Evolutionary conservation across 2,329 filamentous ascomycete species (phyloP), one percentile per base, ranked within the genome.

Genomic region (Chaetomium olivaceum): DNA sequence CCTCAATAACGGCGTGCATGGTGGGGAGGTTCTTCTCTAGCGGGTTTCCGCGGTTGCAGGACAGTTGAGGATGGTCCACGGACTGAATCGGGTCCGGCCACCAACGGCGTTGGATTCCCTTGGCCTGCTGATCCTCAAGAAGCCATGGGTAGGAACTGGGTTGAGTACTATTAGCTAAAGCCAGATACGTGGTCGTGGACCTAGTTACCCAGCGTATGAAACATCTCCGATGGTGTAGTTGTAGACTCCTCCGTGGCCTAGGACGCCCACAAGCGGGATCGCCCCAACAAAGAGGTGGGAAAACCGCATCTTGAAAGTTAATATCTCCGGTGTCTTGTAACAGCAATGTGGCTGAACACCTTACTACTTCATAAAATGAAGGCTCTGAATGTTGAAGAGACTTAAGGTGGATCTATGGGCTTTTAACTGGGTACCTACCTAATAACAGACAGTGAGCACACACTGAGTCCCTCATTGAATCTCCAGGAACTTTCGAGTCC

Each of bases 21-120:
- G 29, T n/a, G 2, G 62, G 62, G 23, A 43, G 51, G 4, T 23
- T 33, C 14, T 23, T 29, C 4, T 48, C 46, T 2, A 64, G 62
- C 1, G 55, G 62, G 33, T 58, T 54, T 9, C 62, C 62, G 55
- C 62, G 62, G 62, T 64, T 64, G 62, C 62, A 64, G 12, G 62
- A 46, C 16, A 64, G 62, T 16, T 58, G 59, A 14, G 62, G 56
- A 23, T 64, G 62, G 31, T 52, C 1, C n/a, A 58, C 33, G 8
- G 36, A 23, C 14, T 58, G 56, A 33, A 64, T 64, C 31, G 62
- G 62, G 56, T 64, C 62, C 8, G 27, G 27, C 43, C 43, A 64
- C 62, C 62, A 64, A 3, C 62, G 55, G 43, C 62, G 55, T n/a
- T 64, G 62, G 29, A 64, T 59, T 23, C 51, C 51, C 14, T 54